These are phyloP conservation scores for Volvox carteri DNA, from an alignment of 163 green algal species.

Conservation along the genomic window DNA sequence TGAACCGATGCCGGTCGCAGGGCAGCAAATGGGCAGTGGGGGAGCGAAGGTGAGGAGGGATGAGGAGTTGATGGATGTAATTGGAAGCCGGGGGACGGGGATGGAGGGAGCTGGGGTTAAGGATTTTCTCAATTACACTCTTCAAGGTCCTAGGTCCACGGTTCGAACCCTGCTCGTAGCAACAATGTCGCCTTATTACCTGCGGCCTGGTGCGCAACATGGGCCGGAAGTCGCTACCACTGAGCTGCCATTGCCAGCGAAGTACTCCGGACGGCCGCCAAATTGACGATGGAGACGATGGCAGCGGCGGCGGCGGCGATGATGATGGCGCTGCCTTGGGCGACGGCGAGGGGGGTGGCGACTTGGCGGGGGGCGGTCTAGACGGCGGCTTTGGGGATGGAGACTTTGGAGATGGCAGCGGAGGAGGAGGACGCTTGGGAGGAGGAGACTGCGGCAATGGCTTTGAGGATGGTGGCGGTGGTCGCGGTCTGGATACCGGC, in stretches of 20 bases:
- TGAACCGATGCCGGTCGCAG: too few species aligned
- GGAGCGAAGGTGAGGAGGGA: too few species aligned
- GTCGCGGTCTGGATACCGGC: neutral
- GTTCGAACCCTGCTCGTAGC: too few species aligned
- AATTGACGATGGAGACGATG: neutral
- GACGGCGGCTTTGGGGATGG: neutral
- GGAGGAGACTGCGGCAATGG: neutral
- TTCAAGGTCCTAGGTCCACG: too few species aligned
- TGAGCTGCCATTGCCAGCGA: slow-evolving; percentile 43
- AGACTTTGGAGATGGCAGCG: neutral
- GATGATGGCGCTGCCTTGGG: neutral
- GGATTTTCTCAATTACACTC: too few species aligned
- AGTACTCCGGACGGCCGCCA: slow-evolving; percentile 13
- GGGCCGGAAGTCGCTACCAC: slow-evolving; percentile 7
- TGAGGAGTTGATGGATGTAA: too few species aligned
- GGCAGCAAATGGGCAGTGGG: too few species aligned
- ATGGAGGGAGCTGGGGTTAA: too few species aligned
- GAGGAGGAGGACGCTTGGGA: neutral
- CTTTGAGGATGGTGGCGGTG: neutral
- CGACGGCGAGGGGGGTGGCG: neutral
- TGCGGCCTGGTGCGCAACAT: slow-evolving; percentile 26
- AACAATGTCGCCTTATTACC: too few species aligned
- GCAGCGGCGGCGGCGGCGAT: neutral
- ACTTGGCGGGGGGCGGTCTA: neutral
- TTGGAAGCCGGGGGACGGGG: too few species aligned